phyloP scores from a whole-genome alignment of 2,329 filamentous ascomycete genomes.

The Rhinocladiella mackenziei region DNA sequence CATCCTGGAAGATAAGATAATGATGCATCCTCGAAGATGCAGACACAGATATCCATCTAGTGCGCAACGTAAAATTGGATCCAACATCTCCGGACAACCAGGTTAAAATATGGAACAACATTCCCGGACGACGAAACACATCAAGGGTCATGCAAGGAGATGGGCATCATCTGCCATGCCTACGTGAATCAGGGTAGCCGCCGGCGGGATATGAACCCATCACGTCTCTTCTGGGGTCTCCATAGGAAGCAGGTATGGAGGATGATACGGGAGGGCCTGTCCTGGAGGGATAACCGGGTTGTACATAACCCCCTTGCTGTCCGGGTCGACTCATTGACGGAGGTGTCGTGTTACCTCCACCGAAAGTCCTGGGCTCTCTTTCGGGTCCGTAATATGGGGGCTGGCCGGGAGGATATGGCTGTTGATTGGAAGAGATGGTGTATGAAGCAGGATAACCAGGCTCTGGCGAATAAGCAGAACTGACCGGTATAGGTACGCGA shows the following conservation, averaged over 20 bases:
- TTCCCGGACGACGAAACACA: slow-evolving; percentile 4
- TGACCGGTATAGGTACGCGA: slow-evolving; percentile 18
- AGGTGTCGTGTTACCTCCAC: slow-evolving; percentile 21
- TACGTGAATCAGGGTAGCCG: slow-evolving; percentile 19
- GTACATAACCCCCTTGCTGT: slow-evolving; percentile 18
- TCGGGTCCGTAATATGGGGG: slow-evolving; percentile 21
- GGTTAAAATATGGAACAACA: background rate
- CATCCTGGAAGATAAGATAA: background rate
- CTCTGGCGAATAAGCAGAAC: slow-evolving; percentile 20
- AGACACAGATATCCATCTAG: background rate
- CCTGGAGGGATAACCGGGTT: slow-evolving; percentile 17
- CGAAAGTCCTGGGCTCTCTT: slow-evolving; percentile 25
- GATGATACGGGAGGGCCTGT: slow-evolving; percentile 16
- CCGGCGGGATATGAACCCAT: slow-evolving; percentile 18
- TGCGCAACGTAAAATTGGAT: background rate
- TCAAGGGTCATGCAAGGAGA: slow-evolving; percentile 8
- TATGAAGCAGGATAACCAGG: slow-evolving; percentile 23
- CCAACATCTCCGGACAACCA: background rate
- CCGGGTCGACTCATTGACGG: slow-evolving; percentile 20
- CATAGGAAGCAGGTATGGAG: slow-evolving; percentile 21
- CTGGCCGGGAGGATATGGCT: slow-evolving; percentile 20
- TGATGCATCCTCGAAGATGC: background rate
- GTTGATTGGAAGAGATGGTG: slow-evolving; percentile 22
- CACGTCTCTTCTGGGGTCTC: slow-evolving; percentile 16
- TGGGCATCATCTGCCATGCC: slow-evolving; percentile 16